Conservation (phyloP, 2,329 filamentous ascomycete genomes). For the Beauveria australis region DNA sequence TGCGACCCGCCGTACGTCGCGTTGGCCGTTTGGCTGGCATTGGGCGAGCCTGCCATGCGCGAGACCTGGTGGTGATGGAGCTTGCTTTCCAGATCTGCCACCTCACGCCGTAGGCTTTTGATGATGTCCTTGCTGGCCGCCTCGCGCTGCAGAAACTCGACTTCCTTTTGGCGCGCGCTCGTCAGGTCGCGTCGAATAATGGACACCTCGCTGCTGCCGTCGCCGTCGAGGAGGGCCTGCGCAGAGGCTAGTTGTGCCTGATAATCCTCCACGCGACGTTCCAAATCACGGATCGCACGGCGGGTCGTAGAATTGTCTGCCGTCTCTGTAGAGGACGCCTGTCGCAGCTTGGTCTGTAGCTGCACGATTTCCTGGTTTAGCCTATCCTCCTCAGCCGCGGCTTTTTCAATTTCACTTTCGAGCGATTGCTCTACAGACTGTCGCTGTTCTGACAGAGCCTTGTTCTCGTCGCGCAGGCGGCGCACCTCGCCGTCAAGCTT, state of each 20-base stretch:
- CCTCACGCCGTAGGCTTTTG: conserved; percentile 55
- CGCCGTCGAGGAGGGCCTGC: conserved; percentile 26
- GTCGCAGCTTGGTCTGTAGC: conserved; percentile 38
- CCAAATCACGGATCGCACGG: conserved; percentile 57
- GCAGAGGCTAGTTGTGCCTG: conserved; percentile 33
- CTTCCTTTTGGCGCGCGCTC: conserved; percentile 57
- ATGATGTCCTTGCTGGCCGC: conserved; percentile 52
- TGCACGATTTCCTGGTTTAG: conserved; percentile 46
- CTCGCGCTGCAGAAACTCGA: conserved; percentile 58
- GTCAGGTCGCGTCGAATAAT: conserved; percentile 55
- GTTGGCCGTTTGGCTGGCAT: conserved; percentile 12
- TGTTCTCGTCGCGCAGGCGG: conserved; percentile 57
- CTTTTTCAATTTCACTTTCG: conserved; percentile 57
- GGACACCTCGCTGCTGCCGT: conserved; percentile 47
- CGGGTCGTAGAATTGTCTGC: conserved; percentile 51
- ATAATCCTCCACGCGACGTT: conserved; percentile 50
- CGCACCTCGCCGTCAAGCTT: conserved; percentile 61
- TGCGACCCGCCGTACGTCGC: conserved; percentile 5
- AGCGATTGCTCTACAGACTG: conserved; percentile 54
- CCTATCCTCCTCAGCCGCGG: conserved; percentile 57
- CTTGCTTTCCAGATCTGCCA: conserved; percentile 59
- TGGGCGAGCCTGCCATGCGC: conserved; percentile 31
- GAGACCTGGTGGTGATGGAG: conserved; percentile 54
- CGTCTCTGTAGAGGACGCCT: conserved; percentile 39
- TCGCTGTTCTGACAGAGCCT: conserved; percentile 46